Percentiles rank a stretch among this genome's conserved stretches.
Evolutionary conservation across 768 basidiomycete genomes (phyloP).

Genomic region (Cytidiella melzeri): DNA sequence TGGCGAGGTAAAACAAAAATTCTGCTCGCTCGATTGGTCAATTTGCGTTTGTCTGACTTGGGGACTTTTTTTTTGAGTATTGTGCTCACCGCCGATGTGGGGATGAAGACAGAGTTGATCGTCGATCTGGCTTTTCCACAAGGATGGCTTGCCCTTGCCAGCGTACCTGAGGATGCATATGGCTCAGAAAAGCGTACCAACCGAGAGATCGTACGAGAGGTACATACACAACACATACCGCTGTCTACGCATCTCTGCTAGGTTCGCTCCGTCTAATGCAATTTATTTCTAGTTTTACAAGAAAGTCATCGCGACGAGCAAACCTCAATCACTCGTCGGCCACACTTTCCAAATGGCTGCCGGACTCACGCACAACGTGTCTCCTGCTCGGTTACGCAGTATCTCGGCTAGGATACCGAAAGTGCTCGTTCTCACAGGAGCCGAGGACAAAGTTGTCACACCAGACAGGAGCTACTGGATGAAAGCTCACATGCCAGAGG

Average conservation of each 20-base stretch:
- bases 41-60: too few species aligned
- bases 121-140: slow-evolving; percentile 55
- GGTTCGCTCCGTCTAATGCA: too few species aligned
- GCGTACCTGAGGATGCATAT: slow-evolving; percentile 45
- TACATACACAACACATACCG: slow-evolving; percentile 16
- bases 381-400: slow-evolving; percentile 20
- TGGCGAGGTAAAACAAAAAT: too few species aligned
- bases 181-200: slow-evolving; percentile 72
- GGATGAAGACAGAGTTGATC: slow-evolving; percentile 42
- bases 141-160: slow-evolving; percentile 50
- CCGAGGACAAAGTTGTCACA: slow-evolving; percentile 53
- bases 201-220: slow-evolving; percentile 50
- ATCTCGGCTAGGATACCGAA: slow-evolving; percentile 53
- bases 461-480: slow-evolving; percentile 44
- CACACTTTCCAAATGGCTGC: slow-evolving; percentile 70
- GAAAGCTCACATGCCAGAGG: slow-evolving; percentile 48
- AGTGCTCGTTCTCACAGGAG: slow-evolving; percentile 58
- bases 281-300: slow-evolving; percentile 41
- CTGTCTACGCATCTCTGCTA: too few species aligned
- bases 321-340: slow-evolving; percentile 55
- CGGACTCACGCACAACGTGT: slow-evolving; percentile 54
- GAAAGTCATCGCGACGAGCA: slow-evolving; percentile 44
- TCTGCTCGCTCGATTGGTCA: too few species aligned
- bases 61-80: too few species aligned
- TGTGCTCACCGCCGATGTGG: slow-evolving; percentile 31